These are phyloP conservation scores for Lichenothelia convexa DNA, from an alignment of 495 filamentous ascomycete species.

Conservation along the genomic window DNA sequence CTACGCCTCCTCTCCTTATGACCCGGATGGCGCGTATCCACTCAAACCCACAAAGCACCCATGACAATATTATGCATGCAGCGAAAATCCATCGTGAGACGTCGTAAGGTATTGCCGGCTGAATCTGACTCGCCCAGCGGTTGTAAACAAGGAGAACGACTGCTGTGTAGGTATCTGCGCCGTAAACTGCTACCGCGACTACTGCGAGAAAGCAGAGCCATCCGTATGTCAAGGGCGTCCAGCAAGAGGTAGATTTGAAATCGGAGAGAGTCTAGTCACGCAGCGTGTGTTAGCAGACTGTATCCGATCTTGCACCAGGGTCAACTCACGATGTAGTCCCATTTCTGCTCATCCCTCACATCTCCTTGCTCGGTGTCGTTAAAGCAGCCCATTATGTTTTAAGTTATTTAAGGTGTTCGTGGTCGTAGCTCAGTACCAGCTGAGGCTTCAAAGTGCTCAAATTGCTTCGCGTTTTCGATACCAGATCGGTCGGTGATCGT, in stretches of 20 bases:
- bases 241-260: conserved; percentile 66
- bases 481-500: no score
- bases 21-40: conserved; percentile 59
- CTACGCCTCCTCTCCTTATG: conserved; percentile 69
- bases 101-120: conserved; percentile 48
- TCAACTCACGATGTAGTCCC: conserved; percentile 75
- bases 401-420: no score
- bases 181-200: conserved; percentile 69
- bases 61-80: conserved; percentile 72
- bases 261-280: conserved; percentile 57
- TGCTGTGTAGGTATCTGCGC: conserved; percentile 79
- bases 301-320: not conserved
- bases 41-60: conserved; percentile 55
- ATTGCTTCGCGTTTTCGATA: no score
- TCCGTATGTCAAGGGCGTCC: conserved; percentile 60
- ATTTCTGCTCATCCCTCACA: conserved; percentile 67
- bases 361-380: conserved; percentile 49
- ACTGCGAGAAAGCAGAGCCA: conserved; percentile 65
- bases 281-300: not conserved
- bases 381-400: conserved; percentile 48
- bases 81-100: conserved; percentile 81
- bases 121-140: conserved; percentile 37
- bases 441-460: no score
- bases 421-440: no score
- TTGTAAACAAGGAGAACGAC: conserved; percentile 77